Conservation (phyloP, 2,329 filamentous ascomycete species). For the Paracoccidioides brasiliensis region DNA sequence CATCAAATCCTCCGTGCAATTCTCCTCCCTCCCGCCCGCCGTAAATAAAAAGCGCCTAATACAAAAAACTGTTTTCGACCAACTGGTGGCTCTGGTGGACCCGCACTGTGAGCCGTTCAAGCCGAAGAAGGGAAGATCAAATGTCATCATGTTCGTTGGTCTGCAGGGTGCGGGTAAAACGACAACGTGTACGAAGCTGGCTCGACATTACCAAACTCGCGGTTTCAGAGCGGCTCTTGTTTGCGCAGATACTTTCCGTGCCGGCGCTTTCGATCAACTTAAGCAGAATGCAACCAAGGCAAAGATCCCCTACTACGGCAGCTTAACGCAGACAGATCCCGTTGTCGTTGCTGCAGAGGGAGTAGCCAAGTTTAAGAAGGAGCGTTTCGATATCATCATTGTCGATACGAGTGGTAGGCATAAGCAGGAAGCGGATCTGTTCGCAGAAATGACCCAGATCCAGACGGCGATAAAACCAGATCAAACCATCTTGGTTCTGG, state of each 20-base stretch:
- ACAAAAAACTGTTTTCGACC: slow-evolving; percentile 94
- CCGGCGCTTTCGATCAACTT: slow-evolving; percentile 93
- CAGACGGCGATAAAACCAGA: slow-evolving; percentile 81
- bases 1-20: slow-evolving; percentile 82
- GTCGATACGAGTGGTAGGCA: slow-evolving; percentile 95
- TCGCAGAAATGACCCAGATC: slow-evolving; percentile 96
- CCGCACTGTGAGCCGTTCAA: slow-evolving; percentile 92
- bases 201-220: slow-evolving; percentile 82
- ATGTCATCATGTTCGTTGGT: slow-evolving; percentile 99
- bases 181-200: slow-evolving; percentile 94
- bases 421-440: slow-evolving; percentile 85
- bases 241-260: slow-evolving; percentile 96
- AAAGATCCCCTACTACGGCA: slow-evolving; percentile 97
- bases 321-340: slow-evolving; percentile 89
- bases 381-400: slow-evolving; percentile 95
- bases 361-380: slow-evolving; percentile 98
- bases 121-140: slow-evolving; percentile 88
- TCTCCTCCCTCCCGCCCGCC: slow-evolving; percentile 77
- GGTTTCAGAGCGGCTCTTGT: slow-evolving; percentile 90
- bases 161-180: slow-evolving; percentile 96
- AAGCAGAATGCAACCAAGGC: slow-evolving; percentile 99
- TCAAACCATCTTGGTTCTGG: slow-evolving; percentile 96
- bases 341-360: slow-evolving; percentile 87
- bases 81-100: slow-evolving; percentile 88
- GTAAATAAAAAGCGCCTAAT: slow-evolving; percentile 98